phyloP scores from a whole-genome alignment of 2,329 filamentous ascomycete species.

The Hypoxylon sp. region DNA sequence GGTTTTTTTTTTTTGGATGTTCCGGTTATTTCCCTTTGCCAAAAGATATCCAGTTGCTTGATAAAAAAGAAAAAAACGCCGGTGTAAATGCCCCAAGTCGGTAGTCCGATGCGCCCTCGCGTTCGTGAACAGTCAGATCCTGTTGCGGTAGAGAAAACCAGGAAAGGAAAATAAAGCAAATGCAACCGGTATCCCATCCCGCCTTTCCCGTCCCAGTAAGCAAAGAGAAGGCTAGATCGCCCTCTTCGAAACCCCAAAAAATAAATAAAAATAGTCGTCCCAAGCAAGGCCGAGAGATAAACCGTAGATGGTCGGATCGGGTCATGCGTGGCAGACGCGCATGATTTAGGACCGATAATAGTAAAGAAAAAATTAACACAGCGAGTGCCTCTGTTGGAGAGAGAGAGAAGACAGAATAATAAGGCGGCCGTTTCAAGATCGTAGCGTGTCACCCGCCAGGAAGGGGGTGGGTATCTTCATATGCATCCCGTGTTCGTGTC shows the following conservation, averaged over 20 bases:
- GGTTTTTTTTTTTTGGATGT: conserved; percentile 27
- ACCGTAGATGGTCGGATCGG: conserved; percentile 13
- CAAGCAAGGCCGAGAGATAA: neutral
- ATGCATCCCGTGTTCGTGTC: conserved; percentile 36
- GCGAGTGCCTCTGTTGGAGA: conserved; percentile 8
- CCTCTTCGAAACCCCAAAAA: conserved; percentile 11
- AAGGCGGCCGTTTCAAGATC: conserved; percentile 40
- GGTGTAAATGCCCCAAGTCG: conserved; percentile 35
- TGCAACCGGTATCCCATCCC: conserved; percentile 31
- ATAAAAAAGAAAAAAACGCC: conserved; percentile 31
- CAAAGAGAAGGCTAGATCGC: conserved; percentile 24
- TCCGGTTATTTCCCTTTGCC: conserved; percentile 10
- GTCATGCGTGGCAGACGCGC: neutral
- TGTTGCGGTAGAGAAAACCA: too few relatives aligned
- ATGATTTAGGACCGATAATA: conserved; percentile 16
- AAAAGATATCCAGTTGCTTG: conserved; percentile 12
- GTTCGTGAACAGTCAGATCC: conserved; percentile 33
- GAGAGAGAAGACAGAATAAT: conserved; percentile 3
- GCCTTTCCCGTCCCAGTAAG: conserved; percentile 34
- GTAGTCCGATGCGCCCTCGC: conserved; percentile 34
- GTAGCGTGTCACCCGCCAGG: conserved; percentile 33
- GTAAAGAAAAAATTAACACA: conserved; percentile 11
- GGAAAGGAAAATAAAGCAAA: too few relatives aligned
- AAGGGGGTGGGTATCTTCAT: conserved; percentile 40
- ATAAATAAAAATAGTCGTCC: conserved; percentile 17